Conservation (phyloP, 2,329 filamentous ascomycete genomes). For the Colletotrichum endophyticum region DNA sequence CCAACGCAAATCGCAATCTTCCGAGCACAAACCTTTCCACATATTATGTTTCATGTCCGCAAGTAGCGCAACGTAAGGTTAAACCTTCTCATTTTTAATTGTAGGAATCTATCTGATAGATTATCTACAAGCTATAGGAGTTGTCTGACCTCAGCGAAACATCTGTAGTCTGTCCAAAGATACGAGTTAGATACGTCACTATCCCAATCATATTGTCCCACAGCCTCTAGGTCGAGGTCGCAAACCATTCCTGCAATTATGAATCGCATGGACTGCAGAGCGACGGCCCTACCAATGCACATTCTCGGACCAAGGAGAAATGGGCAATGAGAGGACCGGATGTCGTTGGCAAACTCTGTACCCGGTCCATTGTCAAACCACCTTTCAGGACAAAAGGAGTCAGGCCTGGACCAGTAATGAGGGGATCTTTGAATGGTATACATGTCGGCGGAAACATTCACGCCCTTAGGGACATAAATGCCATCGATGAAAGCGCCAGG, state of each 20-base stretch:
- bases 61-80: background rate
- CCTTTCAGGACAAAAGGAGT: conserved; percentile 36
- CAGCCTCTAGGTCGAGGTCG: background rate
- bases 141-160: background rate
- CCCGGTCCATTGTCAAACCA: conserved; percentile 27
- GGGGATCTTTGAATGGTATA: conserved; percentile 36
- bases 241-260: background rate
- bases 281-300: conserved; percentile 31
- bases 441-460: conserved; percentile 42
- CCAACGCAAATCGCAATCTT: background rate
- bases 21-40: accelerated
- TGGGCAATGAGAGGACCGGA: conserved; percentile 27
- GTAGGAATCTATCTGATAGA: background rate
- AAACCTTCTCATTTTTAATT: too few species aligned
- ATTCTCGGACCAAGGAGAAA: conserved; percentile 33
- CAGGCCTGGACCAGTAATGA: conserved; percentile 32
- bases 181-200: background rate
- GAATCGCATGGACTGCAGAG: background rate
- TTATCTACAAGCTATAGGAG: background rate
- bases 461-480: conserved; percentile 32
- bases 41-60: background rate
- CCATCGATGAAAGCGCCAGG: conserved; percentile 29
- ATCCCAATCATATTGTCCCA: background rate
- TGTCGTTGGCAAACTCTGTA: conserved; percentile 25
- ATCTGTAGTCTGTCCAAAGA: background rate